A percentile compares a stretch with the other conserved stretches of the same genome.
phyloP scores from a whole-genome alignment of 441 rosid genomes.

The Aleurites moluccanus region DNA sequence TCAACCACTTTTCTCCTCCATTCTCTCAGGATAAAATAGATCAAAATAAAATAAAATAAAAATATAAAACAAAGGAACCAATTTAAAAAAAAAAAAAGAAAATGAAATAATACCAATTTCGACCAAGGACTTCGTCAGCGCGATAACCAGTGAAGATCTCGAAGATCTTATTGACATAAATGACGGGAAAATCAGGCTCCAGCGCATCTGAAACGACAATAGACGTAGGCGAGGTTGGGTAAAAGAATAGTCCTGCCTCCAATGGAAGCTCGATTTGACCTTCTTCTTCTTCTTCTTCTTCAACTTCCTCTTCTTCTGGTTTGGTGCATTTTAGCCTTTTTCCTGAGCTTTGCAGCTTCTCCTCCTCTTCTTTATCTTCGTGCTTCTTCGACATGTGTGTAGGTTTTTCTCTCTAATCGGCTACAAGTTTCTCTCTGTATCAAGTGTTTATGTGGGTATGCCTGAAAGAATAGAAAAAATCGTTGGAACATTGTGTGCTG shows the following conservation, averaged over 20 bases:
- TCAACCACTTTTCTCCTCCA: background rate
- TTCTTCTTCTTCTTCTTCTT: too few species aligned
- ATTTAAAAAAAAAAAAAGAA: background rate
- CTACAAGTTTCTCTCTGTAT: background rate
- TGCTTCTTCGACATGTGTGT: slow-evolving; percentile 24
- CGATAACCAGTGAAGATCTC: slow-evolving; percentile 83
- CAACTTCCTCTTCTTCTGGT: too few species aligned
- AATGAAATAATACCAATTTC: slow-evolving; percentile 32
- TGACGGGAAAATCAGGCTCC: slow-evolving; percentile 73
- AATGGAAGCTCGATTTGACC: slow-evolving; percentile 32
- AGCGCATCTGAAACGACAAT: slow-evolving; percentile 79
- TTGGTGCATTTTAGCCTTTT: slow-evolving; percentile 52
- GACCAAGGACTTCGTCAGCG: slow-evolving; percentile 68
- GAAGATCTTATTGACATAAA: slow-evolving; percentile 78
- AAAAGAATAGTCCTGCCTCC: slow-evolving; percentile 40
- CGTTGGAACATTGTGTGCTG: too few species aligned
- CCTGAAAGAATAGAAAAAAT: too few species aligned
- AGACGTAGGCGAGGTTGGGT: slow-evolving; percentile 59
- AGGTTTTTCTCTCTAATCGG: background rate
- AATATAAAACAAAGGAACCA: background rate
- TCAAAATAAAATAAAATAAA: too few species aligned
- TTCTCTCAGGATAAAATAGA: too few species aligned
- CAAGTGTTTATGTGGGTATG: background rate
- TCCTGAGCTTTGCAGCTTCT: slow-evolving; percentile 34
- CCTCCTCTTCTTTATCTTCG: slow-evolving; percentile 26